Conservation (phyloP, 2,329 filamentous ascomycete genomes). For the Aspergillus sp. region DNA sequence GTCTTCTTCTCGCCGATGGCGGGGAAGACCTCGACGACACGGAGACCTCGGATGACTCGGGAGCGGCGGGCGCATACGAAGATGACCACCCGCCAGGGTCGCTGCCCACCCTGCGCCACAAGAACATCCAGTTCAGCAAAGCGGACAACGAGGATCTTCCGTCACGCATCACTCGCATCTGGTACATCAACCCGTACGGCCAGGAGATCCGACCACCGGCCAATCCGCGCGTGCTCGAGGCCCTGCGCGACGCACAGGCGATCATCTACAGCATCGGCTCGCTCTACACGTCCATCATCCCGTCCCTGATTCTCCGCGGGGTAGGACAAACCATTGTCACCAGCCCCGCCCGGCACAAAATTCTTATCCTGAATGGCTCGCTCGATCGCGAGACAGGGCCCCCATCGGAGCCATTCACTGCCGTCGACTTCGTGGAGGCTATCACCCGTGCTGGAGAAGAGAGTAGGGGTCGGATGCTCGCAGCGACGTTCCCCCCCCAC, state of each 20-base stretch:
- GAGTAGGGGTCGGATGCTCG: slow-evolving; percentile 53
- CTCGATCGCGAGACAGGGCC: slow-evolving; percentile 86
- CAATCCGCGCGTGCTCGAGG: slow-evolving; percentile 74
- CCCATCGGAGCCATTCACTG: slow-evolving; percentile 62
- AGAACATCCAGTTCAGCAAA: slow-evolving; percentile 82
- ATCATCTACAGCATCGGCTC: slow-evolving; percentile 93
- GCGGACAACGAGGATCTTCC: slow-evolving; percentile 74
- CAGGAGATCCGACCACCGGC: slow-evolving; percentile 85
- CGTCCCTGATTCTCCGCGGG: slow-evolving; percentile 74
- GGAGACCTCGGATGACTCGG: slow-evolving; percentile 27
- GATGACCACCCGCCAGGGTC: slow-evolving; percentile 58
- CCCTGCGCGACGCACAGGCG: slow-evolving; percentile 63
- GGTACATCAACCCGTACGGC: slow-evolving; percentile 99
- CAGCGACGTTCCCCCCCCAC: slow-evolving; percentile 5
- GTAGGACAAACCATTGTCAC: slow-evolving; percentile 65
- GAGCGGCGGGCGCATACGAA: slow-evolving; percentile 35
- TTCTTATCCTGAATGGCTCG: slow-evolving; percentile 80
- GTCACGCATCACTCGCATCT: slow-evolving; percentile 74
- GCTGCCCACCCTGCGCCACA: slow-evolving; percentile 73
- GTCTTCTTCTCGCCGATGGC: slow-evolving; percentile 35
- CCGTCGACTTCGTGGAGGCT: slow-evolving; percentile 77
- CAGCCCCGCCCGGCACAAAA: slow-evolving; percentile 61
- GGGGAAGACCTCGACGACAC: slow-evolving; percentile 32
- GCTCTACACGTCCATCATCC: slow-evolving; percentile 85
- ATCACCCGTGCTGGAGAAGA: slow-evolving; percentile 73